phyloP scores from a whole-genome alignment of 352 stramenopile species.

The Phytopythium vexans region DNA sequence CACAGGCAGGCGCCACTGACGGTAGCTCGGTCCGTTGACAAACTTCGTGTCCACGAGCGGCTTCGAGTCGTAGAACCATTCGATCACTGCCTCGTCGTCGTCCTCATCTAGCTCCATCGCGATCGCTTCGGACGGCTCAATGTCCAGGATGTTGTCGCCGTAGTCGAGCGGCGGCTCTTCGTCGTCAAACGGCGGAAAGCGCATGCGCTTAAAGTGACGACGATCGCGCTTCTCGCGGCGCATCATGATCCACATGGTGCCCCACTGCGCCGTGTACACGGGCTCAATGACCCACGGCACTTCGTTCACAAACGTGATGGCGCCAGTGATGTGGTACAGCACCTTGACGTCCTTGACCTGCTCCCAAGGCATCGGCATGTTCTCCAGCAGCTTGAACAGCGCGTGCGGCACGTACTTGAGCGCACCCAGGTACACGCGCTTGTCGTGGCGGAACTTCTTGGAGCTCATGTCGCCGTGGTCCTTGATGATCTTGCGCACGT shows the following conservation, averaged over 20 bases:
- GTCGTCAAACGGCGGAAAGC: constrained; percentile 99
- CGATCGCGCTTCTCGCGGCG: constrained; percentile 98
- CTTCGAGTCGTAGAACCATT: constrained; percentile 99
- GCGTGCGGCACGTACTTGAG: constrained; percentile 99
- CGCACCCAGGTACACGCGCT: constrained; percentile 98
- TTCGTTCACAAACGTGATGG: constrained; percentile 99
- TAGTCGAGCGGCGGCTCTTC: constrained; percentile 98
- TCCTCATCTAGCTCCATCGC: constrained; percentile 96
- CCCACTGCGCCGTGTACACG: constrained; percentile 99
- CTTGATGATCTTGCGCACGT: constrained; percentile 99
- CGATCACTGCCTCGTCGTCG: constrained; percentile 92
- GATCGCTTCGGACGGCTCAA: constrained; percentile 95
- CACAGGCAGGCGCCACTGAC: constrained; percentile 96
- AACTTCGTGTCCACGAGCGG: constrained; percentile 89
- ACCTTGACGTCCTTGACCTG: constrained; percentile 99
- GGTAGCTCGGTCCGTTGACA: constrained; percentile 98
- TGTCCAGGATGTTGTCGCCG: constrained; percentile 96
- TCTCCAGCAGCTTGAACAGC: constrained; percentile 99
- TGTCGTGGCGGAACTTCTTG: constrained; percentile 99
- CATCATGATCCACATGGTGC: constrained; percentile 99
- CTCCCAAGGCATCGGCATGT: constrained; percentile 99
- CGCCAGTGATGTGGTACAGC: constrained; percentile 99
- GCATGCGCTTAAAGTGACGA: constrained; percentile 99
- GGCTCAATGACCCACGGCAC: constrained; percentile 99
- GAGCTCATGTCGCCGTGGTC: constrained; percentile 99